These are phyloP conservation scores for Apiotrichum gamsii DNA, from an alignment of 1,284 basidiomycete genomes.

Conservation along the genomic window DNA sequence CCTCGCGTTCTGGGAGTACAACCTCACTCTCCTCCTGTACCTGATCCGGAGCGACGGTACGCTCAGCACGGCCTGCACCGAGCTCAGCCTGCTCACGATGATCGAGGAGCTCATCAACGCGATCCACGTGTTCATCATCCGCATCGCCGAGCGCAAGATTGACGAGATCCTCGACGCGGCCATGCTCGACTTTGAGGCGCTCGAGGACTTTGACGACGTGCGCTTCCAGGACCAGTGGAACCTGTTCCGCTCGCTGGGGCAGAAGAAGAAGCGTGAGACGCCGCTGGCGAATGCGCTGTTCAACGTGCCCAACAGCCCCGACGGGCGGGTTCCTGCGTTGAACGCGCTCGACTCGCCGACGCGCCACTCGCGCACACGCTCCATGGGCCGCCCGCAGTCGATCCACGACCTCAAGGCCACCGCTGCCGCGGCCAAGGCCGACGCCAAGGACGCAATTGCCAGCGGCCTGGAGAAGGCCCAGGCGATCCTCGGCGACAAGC, in stretches of 20 bases:
- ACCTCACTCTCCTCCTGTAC: slow-evolving; percentile 81
- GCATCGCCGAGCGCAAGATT: slow-evolving; percentile 80
- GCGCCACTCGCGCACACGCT: neutral
- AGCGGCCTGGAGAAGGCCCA: slow-evolving; percentile 16
- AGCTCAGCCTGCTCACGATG: slow-evolving; percentile 59
- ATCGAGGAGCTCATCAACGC: slow-evolving; percentile 78
- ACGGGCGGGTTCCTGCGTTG: neutral
- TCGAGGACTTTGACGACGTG: slow-evolving; percentile 70
- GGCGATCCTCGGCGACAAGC: slow-evolving; percentile 14
- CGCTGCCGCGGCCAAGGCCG: slow-evolving; percentile 12
- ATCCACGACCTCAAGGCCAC: slow-evolving; percentile 27
- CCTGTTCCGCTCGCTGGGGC: slow-evolving; percentile 65
- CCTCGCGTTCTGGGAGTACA: slow-evolving; percentile 92
- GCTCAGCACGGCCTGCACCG: slow-evolving; percentile 62
- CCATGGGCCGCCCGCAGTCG: slow-evolving; percentile 16
- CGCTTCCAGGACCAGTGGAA: slow-evolving; percentile 97
- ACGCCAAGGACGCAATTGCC: slow-evolving; percentile 16
- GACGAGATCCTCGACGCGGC: slow-evolving; percentile 78
- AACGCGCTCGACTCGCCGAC: slow-evolving; percentile 10
- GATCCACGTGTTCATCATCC: slow-evolving; percentile 92
- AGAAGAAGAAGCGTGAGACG: slow-evolving; percentile 55
- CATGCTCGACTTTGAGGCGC: slow-evolving; percentile 74
- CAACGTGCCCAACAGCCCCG: slow-evolving; percentile 5
- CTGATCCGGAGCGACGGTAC: slow-evolving; percentile 76
- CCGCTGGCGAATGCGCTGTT: slow-evolving; percentile 11